Percentiles rank a stretch among this genome's conserved stretches.
These are phyloP conservation scores for Lipomyces chichibuensis DNA, from an alignment of 805 yeast genomes.

Conservation along the genomic window DNA sequence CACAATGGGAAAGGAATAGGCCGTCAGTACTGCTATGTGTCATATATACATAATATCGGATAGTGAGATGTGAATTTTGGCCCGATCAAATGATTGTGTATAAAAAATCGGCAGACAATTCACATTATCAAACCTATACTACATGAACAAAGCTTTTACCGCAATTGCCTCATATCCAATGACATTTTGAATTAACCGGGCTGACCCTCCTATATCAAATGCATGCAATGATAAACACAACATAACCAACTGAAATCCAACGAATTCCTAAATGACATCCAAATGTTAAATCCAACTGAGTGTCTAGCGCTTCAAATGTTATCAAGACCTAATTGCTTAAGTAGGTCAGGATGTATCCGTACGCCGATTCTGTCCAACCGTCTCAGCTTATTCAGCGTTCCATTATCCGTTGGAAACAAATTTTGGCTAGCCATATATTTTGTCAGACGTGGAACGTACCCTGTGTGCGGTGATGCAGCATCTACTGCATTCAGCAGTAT, in stretches of 20 bases:
- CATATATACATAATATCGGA: neutral
- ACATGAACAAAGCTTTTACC: neutral
- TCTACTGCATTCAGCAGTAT: constrained; percentile 11
- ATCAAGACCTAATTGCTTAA: neutral
- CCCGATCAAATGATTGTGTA: neutral
- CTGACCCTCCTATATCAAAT: neutral
- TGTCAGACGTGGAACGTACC: constrained; percentile 7
- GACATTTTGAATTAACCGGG: neutral
- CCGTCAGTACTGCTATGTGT: neutral
- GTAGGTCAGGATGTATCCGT: neutral
- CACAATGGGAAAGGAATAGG: neutral
- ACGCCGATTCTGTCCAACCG: neutral
- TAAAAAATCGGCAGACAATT: neutral
- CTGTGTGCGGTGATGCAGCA: neutral
- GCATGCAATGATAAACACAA: neutral
- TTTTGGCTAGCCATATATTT: neutral
- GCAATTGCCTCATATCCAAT: neutral
- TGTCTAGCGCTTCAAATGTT: neutral
- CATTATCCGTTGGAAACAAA: neutral
- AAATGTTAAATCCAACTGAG: neutral
- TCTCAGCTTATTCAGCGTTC: neutral
- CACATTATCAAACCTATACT: neutral
- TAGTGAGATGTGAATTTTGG: neutral
- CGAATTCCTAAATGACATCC: neutral
- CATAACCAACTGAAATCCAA: neutral